Evolutionary conservation across 331 rosid species (phyloP).

Genomic region (Erythrophleum ivorense): DNA sequence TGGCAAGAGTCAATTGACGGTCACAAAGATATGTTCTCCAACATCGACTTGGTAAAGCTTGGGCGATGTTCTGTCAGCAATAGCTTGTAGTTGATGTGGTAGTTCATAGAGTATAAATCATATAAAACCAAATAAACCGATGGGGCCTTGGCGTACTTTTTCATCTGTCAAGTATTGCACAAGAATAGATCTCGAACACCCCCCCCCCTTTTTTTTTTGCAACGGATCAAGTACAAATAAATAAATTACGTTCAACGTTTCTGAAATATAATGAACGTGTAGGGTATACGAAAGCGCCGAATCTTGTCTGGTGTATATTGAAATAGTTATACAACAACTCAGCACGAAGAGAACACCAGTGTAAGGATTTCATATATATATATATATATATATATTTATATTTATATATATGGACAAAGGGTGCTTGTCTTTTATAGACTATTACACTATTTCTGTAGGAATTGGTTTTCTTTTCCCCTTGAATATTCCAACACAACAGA

Average conservation of each 20-base stretch:
- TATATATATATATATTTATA: conserved; percentile 14
- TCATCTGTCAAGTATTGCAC: neutral
- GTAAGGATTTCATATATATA: conserved; percentile 25
- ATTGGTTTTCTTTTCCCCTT: neutral
- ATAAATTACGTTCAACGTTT: neutral
- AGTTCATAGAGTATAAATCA: too few relatives aligned
- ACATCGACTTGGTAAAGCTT: neutral
- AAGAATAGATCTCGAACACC: too few relatives aligned
- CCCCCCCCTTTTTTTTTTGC: neutral
- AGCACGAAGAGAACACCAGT: conserved; percentile 6
- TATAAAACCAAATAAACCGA: neutral
- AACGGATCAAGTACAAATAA: neutral
- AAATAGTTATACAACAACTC: conserved; percentile 8
- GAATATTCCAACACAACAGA: conserved; percentile 27
- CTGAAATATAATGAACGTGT: neutral
- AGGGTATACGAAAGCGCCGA: neutral
- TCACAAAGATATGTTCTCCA: neutral
- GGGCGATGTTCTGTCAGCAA: too few relatives aligned
- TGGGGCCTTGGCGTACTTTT: conserved; percentile 12
- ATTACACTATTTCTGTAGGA: conserved; percentile 20
- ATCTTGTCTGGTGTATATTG: neutral
- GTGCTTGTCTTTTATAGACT: conserved; percentile 13
- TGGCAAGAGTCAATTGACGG: neutral
- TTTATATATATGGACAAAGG: too few relatives aligned
- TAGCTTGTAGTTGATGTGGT: too few relatives aligned